These are phyloP conservation scores for Hypoxylon sp. DNA, from an alignment of 2,329 filamentous ascomycete genomes.

Conservation along the genomic window DNA sequence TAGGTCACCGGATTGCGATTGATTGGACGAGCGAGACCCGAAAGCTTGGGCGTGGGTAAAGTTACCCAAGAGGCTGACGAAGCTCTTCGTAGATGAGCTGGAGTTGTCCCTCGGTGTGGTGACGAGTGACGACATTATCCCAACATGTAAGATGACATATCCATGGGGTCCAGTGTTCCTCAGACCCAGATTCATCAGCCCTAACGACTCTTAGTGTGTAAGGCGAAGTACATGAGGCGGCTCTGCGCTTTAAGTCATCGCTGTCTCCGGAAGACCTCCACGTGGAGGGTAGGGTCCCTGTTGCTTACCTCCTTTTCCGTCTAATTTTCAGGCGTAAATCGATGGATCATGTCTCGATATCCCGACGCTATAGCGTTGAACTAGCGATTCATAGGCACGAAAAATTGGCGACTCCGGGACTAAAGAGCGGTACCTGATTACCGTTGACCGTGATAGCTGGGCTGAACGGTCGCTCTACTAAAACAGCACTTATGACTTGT, in stretches of 20 bases:
- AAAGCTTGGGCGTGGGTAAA: constrained; percentile 11
- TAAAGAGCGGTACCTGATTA: not conserved
- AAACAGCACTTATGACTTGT: not conserved
- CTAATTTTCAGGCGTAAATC: not conserved
- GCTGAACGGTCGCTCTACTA: not conserved
- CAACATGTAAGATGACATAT: not conserved
- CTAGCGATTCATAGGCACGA: constrained; percentile 8
- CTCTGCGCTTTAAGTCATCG: constrained; percentile 28
- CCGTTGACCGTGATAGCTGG: too few species aligned
- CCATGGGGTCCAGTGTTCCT: constrained; percentile 14
- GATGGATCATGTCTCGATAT: not conserved
- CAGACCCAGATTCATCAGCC: constrained; percentile 24
- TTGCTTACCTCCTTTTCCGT: not conserved
- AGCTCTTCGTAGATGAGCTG: not conserved
- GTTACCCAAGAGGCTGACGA: constrained; percentile 15
- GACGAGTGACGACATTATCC: constrained; percentile 34
- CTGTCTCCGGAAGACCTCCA: constrained; percentile 9
- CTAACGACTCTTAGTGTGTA: constrained; percentile 8
- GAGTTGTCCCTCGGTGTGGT: constrained; percentile 1
- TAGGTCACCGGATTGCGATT: constrained; percentile 8
- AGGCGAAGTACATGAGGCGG: constrained; percentile 14
- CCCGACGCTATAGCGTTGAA: not conserved
- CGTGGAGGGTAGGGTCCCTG: constrained; percentile 1
- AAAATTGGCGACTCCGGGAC: not conserved
- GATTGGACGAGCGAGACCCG: constrained; percentile 27